Evolutionary conservation across 257 asterid genomes (phyloP).

Genomic region (Agastache rugosa): DNA sequence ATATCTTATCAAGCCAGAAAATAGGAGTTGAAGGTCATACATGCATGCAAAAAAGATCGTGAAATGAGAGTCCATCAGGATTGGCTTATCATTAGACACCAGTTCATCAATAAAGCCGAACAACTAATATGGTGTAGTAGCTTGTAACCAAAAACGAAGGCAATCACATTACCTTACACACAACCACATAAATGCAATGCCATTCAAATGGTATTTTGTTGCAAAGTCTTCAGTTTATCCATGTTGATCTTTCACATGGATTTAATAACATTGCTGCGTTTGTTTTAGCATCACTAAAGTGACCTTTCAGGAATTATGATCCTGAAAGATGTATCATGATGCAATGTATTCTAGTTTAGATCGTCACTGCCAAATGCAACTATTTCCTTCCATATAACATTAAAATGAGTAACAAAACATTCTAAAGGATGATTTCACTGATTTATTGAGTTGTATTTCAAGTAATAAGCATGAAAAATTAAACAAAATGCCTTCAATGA

Average conservation of each 20-base stretch:
- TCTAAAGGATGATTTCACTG: slow-evolving; percentile 12
- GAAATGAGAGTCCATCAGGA: background rate
- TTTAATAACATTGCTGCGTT: slow-evolving; percentile 46
- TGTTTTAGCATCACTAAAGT: slow-evolving; percentile 76
- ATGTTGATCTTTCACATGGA: slow-evolving; percentile 55
- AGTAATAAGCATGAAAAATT: background rate
- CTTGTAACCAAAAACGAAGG: no score
- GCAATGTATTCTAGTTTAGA: slow-evolving; percentile 41
- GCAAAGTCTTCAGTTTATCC: slow-evolving; percentile 59
- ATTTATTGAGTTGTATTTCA: background rate
- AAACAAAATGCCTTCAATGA: slow-evolving; percentile 1
- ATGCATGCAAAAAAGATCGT: slow-evolving; percentile 2
- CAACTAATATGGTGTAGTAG: slow-evolving; percentile 3
- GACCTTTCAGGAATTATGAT: slow-evolving; percentile 75
- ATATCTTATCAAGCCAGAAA: slow-evolving; percentile 30
- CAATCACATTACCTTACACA: background rate
- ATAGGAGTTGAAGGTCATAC: background rate
- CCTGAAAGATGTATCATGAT: slow-evolving; percentile 73
- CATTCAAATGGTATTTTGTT: slow-evolving; percentile 41
- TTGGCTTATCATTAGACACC: background rate
- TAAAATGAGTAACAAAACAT: background rate
- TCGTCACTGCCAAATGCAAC: slow-evolving; percentile 15
- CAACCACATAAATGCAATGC: slow-evolving; percentile 26
- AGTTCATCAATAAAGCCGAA: background rate
- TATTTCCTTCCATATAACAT: background rate